Base-by-base conservation (phyloP, 805 yeast genomes). In the Saturnispora saitoi region DNA sequence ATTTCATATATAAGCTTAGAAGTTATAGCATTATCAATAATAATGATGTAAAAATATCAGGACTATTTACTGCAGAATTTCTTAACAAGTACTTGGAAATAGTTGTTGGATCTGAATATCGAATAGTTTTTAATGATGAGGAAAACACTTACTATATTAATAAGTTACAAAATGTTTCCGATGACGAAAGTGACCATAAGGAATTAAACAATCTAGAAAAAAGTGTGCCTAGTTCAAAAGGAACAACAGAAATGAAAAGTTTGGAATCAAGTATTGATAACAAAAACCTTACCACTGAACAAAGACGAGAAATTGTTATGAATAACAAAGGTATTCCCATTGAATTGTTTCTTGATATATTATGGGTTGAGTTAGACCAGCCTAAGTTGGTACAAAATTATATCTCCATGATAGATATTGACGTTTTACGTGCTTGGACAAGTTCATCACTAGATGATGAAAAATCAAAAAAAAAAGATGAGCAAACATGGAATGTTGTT, bases 401-500 rank as follows among this genome's bases (percentile, higher is more conserved):
- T 43, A 37, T 50, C 14, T 20, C 39, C 3, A 24, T 15, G 4
- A 47, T 48, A 12, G 47, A 52, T 43, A 15, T 52, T 19, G 43
- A 48, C 17, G 36, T 50, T n/a, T 36, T 52, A n/a, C 19, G 34
- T 14, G 42, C 45, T 4, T 52, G 53, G 55, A 36, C 32, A 12
- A n/a, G 15, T 15, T 17, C 34, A 15, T 17, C 10, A n/a, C 7
- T 14, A 12, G 17, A 34, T 17, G n/a, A 20, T 17, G 24, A 34
- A 10, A 34, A 34, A 8, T 17, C 17, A 12, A 34, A 34, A 17
- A 34, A 34, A 8, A 8, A 15, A 8, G 38, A 34, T 34, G 38
- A 34, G 38, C 38, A 34, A n/a, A 15, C 17, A 19, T 9, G 12
- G 11, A 31, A 31, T 24, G 32, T 14, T 30, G 32, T 11, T 31